These are phyloP conservation scores for Colletotrichum melonis DNA, from an alignment of 2,329 filamentous ascomycete species.

Conservation along the genomic window DNA sequence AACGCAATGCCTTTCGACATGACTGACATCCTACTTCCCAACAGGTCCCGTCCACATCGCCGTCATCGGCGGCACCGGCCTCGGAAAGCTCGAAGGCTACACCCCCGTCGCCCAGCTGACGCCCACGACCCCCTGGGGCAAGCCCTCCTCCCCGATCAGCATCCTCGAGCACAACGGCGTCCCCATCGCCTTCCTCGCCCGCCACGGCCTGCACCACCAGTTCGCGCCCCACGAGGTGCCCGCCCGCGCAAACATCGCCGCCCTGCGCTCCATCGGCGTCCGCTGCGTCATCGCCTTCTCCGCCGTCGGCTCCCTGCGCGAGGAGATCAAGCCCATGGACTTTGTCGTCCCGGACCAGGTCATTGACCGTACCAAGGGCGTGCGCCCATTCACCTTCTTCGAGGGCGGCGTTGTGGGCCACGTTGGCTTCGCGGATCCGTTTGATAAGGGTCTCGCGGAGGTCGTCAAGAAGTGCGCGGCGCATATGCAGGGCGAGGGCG, in stretches of 20 bases:
- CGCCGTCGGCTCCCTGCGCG: constrained; percentile 91
- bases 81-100: constrained; percentile 88
- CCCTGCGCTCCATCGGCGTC: constrained; percentile 90
- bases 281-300: constrained; percentile 94
- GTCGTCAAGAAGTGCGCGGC: constrained; percentile 83
- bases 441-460: constrained; percentile 81
- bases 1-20: constrained; percentile 1
- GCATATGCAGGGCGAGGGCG: constrained; percentile 83
- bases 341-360: constrained; percentile 97
- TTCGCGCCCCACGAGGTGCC: constrained; percentile 95
- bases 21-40: not conserved
- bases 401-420: constrained; percentile 92
- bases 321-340: constrained; percentile 94
- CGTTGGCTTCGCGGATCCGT: constrained; percentile 95
- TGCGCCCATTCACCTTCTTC: constrained; percentile 96
- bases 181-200: constrained; percentile 91
- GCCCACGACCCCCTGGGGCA: constrained; percentile 88
- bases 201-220: constrained; percentile 90
- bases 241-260: constrained; percentile 95
- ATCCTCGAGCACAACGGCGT: constrained; percentile 89
- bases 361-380: constrained; percentile 96
- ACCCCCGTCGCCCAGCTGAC: constrained; percentile 83
- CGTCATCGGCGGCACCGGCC: constrained; percentile 93
- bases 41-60: constrained; percentile 82
- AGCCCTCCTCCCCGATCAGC: constrained; percentile 78